Evolutionary conservation across 2,329 filamentous ascomycete genomes (phyloP).

Genomic region (Epicoccum nigrum): DNA sequence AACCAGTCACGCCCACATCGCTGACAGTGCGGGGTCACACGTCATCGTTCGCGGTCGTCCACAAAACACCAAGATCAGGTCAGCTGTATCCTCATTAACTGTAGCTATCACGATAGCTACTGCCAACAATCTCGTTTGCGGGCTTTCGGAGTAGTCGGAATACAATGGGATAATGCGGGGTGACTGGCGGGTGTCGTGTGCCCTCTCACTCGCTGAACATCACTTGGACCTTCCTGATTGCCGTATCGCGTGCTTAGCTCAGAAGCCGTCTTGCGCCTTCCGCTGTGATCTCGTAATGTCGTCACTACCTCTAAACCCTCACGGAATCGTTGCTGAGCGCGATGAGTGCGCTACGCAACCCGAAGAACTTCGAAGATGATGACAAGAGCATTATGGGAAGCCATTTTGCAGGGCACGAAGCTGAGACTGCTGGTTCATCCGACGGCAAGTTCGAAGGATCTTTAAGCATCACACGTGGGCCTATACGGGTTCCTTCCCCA

Average conservation of each 20-base stretch:
- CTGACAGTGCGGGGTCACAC: not conserved
- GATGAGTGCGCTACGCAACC: constrained; percentile 30
- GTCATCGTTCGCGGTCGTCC: not conserved
- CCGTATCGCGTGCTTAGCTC: constrained; percentile 29
- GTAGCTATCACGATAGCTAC: too few species aligned
- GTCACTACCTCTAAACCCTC: constrained; percentile 13
- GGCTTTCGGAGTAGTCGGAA: constrained; percentile 7
- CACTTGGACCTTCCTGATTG: constrained; percentile 31
- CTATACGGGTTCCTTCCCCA: constrained; percentile 42
- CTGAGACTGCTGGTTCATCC: constrained; percentile 31
- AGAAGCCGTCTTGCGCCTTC: constrained; percentile 13
- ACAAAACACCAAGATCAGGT: not conserved
- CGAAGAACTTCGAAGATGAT: constrained; percentile 26
- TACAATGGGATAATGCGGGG: constrained; percentile 15
- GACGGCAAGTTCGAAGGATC: constrained; percentile 37
- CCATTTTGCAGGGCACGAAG: constrained; percentile 13
- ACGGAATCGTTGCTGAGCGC: constrained; percentile 22
- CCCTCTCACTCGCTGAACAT: constrained; percentile 28
- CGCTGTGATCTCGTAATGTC: constrained; percentile 19
- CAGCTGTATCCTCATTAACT: too few species aligned
- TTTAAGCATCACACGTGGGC: constrained; percentile 34
- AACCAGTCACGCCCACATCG: too few species aligned
- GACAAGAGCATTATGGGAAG: constrained; percentile 22
- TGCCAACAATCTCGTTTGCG: too few species aligned
- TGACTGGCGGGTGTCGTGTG: constrained; percentile 23